Evolutionary conservation across 164 flowering plant genomes (phyloP).

Genomic region (Platanus orientalis): DNA sequence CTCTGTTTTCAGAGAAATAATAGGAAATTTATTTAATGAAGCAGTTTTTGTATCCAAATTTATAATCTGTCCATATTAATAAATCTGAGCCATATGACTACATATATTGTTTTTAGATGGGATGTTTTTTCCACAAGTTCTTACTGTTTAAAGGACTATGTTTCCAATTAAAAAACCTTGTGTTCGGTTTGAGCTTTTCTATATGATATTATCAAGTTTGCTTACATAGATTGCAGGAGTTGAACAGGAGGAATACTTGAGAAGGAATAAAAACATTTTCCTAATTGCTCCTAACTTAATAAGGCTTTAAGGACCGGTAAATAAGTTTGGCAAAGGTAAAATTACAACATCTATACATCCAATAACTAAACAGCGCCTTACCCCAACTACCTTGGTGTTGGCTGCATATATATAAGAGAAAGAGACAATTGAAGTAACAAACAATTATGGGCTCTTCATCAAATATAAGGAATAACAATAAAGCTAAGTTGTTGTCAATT

Average conservation of each 20-base stretch:
- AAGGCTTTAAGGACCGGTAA: not conserved
- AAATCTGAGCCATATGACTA: not conserved
- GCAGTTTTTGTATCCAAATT: slow-evolving; percentile 13
- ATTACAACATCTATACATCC: too few species aligned
- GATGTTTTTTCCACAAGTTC: not conserved
- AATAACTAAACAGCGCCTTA: too few species aligned
- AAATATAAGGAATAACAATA: too few species aligned
- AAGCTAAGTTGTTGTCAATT: too few species aligned
- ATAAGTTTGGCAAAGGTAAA: not conserved
- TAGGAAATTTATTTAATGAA: slow-evolving; percentile 21
- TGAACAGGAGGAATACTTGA: not conserved
- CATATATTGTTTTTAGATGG: not conserved
- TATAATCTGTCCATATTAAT: slow-evolving; percentile 8
- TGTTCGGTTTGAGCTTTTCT: not conserved
- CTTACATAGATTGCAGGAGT: not conserved
- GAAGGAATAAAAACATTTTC: not conserved
- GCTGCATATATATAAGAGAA: too few species aligned
- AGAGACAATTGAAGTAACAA: too few species aligned
- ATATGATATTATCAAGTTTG: not conserved
- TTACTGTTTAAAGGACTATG: not conserved
- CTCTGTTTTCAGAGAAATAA: slow-evolving; percentile 4
- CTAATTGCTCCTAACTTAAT: too few species aligned
- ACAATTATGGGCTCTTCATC: too few species aligned
- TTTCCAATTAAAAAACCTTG: too few species aligned
- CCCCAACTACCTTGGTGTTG: too few species aligned